A percentile compares a stretch with the other conserved stretches of the same genome.
These are phyloP conservation scores for Annulohypoxylon stygium DNA, from an alignment of 495 filamentous ascomycete species.

Conservation along the genomic window DNA sequence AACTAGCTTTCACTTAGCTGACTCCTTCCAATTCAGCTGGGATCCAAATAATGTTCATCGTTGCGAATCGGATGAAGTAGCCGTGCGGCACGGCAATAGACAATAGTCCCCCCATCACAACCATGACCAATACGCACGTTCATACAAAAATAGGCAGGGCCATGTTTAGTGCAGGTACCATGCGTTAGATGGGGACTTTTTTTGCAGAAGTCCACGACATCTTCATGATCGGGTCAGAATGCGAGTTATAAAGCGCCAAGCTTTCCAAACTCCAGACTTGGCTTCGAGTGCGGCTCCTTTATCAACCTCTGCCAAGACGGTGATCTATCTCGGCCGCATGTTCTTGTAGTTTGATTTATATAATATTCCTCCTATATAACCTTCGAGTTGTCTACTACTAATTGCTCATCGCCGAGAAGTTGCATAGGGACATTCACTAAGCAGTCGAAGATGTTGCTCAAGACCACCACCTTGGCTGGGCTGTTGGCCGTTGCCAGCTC, in stretches of 20 bases:
- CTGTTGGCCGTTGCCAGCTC: constrained; percentile 20
- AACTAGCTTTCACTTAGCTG: neutral
- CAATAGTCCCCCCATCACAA: neutral
- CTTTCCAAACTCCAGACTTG: constrained; percentile 9
- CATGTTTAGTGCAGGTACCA: neutral
- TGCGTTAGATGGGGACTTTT: neutral
- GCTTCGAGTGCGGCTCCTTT: constrained; percentile 17
- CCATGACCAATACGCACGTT: neutral
- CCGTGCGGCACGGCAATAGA: constrained; percentile 1
- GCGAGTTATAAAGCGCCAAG: constrained; percentile 26
- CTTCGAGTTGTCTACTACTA: neutral
- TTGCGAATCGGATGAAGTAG: constrained; percentile 1
- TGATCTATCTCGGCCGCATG: neutral
- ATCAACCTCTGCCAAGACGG: constrained; percentile 15
- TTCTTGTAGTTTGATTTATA: neutral
- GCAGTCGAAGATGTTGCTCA: constrained; percentile 18
- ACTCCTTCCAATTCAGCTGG: constrained; percentile 12
- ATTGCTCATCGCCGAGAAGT: neutral
- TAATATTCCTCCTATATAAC: neutral
- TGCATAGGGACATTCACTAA: neutral
- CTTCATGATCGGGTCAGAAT: neutral
- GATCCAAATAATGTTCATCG: neutral
- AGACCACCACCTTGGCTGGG: constrained; percentile 7
- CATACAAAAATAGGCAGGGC: neutral
- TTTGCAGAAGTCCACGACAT: neutral